phyloP scores from a whole-genome alignment of 371 early-diverging fungal genomes.

The Chytridiales sp. region DNA sequence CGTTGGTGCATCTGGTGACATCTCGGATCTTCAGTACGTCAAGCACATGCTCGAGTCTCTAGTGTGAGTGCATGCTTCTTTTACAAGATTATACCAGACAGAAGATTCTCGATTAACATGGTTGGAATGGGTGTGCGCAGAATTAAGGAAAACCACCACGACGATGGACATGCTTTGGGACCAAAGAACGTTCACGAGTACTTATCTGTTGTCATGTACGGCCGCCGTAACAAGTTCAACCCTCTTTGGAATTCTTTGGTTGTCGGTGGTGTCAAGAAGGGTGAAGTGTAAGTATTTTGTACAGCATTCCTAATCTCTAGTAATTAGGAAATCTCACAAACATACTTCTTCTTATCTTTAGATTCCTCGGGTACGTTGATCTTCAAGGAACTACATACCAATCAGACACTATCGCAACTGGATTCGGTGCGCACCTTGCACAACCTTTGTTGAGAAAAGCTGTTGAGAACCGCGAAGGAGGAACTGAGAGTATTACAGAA shows the following conservation, averaged over 20 bases:
- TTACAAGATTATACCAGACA: background rate
- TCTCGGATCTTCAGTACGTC: slow-evolving; percentile 92
- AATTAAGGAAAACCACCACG: slow-evolving; percentile 80
- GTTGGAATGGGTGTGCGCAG: too few species aligned
- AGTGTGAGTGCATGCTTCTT: slow-evolving; percentile 60
- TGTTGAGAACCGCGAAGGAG: slow-evolving; percentile 64
- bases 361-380: slow-evolving; percentile 95
- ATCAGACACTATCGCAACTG: slow-evolving; percentile 91
- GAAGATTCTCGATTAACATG: slow-evolving; percentile 1
- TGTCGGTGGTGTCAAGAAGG: slow-evolving; percentile 86
- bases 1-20: slow-evolving; percentile 92
- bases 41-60: slow-evolving; percentile 80
- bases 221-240: slow-evolving; percentile 85
- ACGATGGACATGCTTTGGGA: slow-evolving; percentile 86
- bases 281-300: slow-evolving; percentile 41
- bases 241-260: slow-evolving; percentile 96
- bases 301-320: background rate
- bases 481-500: slow-evolving; percentile 82
- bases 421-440: slow-evolving; percentile 94
- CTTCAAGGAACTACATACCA: slow-evolving; percentile 95
- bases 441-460: slow-evolving; percentile 94
- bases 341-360: slow-evolving; percentile 30
- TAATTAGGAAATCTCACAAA: background rate
- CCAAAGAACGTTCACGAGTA: slow-evolving; percentile 89
- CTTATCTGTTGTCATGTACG: slow-evolving; percentile 91